These are phyloP conservation scores for Coniochaeta sp. DNA, from an alignment of 2,329 filamentous ascomycete genomes.

Conservation along the genomic window DNA sequence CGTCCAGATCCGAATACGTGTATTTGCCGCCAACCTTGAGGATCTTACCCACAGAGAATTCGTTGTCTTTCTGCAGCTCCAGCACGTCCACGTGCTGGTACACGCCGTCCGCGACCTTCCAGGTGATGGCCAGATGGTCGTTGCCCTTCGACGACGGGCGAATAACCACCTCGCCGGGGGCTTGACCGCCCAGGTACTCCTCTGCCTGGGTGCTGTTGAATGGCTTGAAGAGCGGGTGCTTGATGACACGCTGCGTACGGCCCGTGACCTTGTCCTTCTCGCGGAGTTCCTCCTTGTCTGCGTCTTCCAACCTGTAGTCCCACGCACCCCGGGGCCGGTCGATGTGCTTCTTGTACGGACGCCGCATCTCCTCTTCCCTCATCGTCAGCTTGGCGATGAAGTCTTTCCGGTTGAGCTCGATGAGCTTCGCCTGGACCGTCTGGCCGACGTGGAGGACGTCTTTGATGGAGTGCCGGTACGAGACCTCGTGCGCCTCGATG, in stretches of 20 bases:
- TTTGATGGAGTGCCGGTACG: slow-evolving; percentile 61
- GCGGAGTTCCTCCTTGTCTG: slow-evolving; percentile 73
- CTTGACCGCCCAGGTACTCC: slow-evolving; percentile 82
- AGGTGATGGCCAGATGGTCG: slow-evolving; percentile 92
- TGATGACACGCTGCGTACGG: slow-evolving; percentile 88
- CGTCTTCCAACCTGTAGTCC: slow-evolving; percentile 75
- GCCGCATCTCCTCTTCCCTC: slow-evolving; percentile 70
- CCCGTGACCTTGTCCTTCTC: slow-evolving; percentile 83
- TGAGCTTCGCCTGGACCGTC: slow-evolving; percentile 79
- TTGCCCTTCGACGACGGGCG: slow-evolving; percentile 91
- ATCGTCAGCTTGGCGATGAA: slow-evolving; percentile 80
- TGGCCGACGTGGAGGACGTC: slow-evolving; percentile 73
- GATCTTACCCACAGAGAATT: slow-evolving; percentile 84
- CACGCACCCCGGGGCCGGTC: slow-evolving; percentile 75
- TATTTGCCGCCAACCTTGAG: slow-evolving; percentile 83
- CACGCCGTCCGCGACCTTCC: slow-evolving; percentile 95
- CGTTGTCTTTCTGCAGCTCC: slow-evolving; percentile 93
- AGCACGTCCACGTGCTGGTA: slow-evolving; percentile 97
- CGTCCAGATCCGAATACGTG: slow-evolving; percentile 92
- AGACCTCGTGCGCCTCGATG: slow-evolving; percentile 75
- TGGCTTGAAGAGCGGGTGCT: slow-evolving; percentile 90
- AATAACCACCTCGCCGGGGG: slow-evolving; percentile 85
- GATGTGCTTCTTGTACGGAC: slow-evolving; percentile 60
- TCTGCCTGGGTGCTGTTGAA: slow-evolving; percentile 92
- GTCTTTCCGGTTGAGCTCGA: slow-evolving; percentile 79